Base-by-base conservation (phyloP, 2,329 filamentous ascomycete genomes). In the Aspergillus texensis region DNA sequence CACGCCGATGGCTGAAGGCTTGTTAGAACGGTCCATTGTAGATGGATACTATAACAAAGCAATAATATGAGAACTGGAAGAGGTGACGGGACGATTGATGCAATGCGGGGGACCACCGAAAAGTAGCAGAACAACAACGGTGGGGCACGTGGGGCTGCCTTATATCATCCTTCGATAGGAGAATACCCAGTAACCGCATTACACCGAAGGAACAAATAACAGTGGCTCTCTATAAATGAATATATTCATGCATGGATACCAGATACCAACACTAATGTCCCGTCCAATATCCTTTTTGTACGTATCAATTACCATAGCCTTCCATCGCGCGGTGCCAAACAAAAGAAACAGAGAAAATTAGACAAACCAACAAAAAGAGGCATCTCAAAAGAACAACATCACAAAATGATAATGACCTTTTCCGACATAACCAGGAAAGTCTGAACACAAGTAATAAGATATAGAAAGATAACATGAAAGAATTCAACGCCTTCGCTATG, bases 1-100 rank as follows among this genome's bases (percentile, higher is more conserved):
- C 67, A 92, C 84, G 60, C 91, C 88, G 72, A 94, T 87, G 45
- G 91, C 89, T 59, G 88, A 84, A 62, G 93, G 92, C 77, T 93
- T 95, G 81, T 96, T 92, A 70, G 89, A 87, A 77, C 94, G 90
- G 75, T 96, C 93, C 80, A 96, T 91, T 55, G 14, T 58, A 26
- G 11, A 26, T 2, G 26, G 6, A 39, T 55, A 55, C 34, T n/a
- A 39, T 32, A 39, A 53, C 50, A 11, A n/a, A 24, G 32, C 12
- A 24, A 2, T 14, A 16, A 24, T 24, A 55, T 24, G 52, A n/a
- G 11, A 39, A 36, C 16, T 24, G 1, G 34, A 55, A 36, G 32
- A 39, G 52, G 14, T 21, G 52, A 55, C 32, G 30, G 30, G 30
- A 54, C 36, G 52, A 55, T 24, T 24, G 52, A 39, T 55, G 30